Conservation (phyloP, 805 yeast genomes). For the Blastobotrys americana region DNA sequence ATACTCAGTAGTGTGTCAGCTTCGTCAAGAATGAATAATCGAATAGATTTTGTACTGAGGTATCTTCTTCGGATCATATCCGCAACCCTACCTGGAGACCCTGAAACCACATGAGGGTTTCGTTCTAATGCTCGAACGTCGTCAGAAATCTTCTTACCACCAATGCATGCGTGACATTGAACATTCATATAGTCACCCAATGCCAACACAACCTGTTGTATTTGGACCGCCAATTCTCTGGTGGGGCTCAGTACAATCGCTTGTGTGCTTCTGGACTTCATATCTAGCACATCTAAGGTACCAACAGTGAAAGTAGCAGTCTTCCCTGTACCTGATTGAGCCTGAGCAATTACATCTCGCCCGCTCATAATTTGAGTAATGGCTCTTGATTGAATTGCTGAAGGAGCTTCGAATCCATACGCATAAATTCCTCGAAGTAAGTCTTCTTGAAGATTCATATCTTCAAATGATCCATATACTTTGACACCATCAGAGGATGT, state of each 20-base stretch:
- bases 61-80: constrained; percentile 91
- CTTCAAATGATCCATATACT: constrained; percentile 23
- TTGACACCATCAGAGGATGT: constrained; percentile 43
- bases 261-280: constrained; percentile 66
- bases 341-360: constrained; percentile 70
- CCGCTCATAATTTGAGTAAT: constrained; percentile 72
- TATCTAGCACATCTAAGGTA: constrained; percentile 54
- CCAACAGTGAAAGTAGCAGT: constrained; percentile 83
- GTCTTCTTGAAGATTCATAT: constrained; percentile 24
- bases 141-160: constrained; percentile 87
- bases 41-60: constrained; percentile 73
- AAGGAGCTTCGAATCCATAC: constrained; percentile 75
- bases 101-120: constrained; percentile 91
- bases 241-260: constrained; percentile 95
- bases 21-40: constrained; percentile 94
- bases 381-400: constrained; percentile 77
- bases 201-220: constrained; percentile 85
- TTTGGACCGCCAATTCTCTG: constrained; percentile 94
- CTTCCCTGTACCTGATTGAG: constrained; percentile 86
- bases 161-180: constrained; percentile 93
- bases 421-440: constrained; percentile 53
- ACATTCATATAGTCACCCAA: constrained; percentile 87
- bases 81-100: constrained; percentile 96
- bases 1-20: constrained; percentile 94
- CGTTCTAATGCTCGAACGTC: constrained; percentile 77